Evolutionary conservation across 495 filamentous ascomycete species (phyloP), one percentile per base, ranked within the genome.

Genomic region (Aspergillus diversus): DNA sequence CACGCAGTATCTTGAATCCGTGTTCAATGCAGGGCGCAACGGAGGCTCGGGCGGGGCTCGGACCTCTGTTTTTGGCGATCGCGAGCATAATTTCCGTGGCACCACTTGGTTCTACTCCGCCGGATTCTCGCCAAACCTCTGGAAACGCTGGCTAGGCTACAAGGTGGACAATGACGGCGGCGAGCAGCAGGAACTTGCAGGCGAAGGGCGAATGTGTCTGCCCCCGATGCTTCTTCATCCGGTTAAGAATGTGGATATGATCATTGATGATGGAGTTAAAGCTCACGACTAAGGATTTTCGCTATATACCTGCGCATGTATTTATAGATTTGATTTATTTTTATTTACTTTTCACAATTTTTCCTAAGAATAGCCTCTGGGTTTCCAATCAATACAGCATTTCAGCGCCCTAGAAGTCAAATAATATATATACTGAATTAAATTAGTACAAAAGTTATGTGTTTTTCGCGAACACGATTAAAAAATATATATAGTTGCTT

Each of bases 81-180:
- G 90, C 21, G 93, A 97, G 73, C 92, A 97, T 69, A 97, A 97
- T 70, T 90, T 97, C 73, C 74, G 77, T 46, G 93, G 95, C 1
- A 87, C 90, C 46, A 97, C 88, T 13, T 99, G 95, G 95, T 97
- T 94, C 74, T 97, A 97, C 72, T 91, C 97, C 68, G 90, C 92
- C 3, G 89, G 90, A 0, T 96, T 96, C 67, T 85, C 90, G 27
- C 84, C 84, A 6, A 92, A 92, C 66, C 69, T 98, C 69, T 98
- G 92, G 83, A 86, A 84, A 63, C 83, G 93, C 66, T 97, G 94
- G 94, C 77, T 96, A 50, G 93, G 93, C 5, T 84, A 90, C 46
- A 88, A 87, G 68, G 88, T 96, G 33, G 90, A 96, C 72, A 90
- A 91, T 58, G 90, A 92, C 61, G 92, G 92, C 0, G 92, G 93